phyloP scores from a whole-genome alignment of 179 eudicot species.

The Spinacia oleracea region DNA sequence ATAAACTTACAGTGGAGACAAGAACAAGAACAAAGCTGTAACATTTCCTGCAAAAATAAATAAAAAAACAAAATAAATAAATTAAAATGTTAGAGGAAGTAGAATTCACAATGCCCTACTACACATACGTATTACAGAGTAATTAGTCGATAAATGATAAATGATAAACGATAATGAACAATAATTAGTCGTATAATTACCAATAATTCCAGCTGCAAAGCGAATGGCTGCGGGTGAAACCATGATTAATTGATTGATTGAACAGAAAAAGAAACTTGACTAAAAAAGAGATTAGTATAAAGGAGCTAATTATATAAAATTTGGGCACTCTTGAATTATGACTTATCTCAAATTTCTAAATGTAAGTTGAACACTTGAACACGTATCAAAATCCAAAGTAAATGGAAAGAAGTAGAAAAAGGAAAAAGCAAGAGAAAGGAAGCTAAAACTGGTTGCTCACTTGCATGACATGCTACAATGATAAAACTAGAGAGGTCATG shows the following conservation, averaged over 20 bases:
- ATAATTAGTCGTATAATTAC: constrained; percentile 11
- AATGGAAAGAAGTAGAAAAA: background rate
- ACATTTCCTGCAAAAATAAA: constrained; percentile 32
- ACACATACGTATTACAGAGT: background rate
- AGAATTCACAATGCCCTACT: background rate
- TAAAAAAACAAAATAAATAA: background rate
- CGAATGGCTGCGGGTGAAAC: constrained; percentile 25
- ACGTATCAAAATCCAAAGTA: constrained; percentile 17
- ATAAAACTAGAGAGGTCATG: constrained; percentile 22
- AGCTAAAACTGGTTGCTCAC: constrained; percentile 28
- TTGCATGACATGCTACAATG: constrained; percentile 26
- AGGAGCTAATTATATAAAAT: background rate
- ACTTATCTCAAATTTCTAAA: constrained; percentile 1
- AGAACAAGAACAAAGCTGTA: constrained; percentile 35
- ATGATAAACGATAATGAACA: background rate
- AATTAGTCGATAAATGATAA: background rate
- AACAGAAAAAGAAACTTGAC: background rate
- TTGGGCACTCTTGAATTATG: background rate
- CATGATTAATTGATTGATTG: constrained; percentile 19
- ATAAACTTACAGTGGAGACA: constrained; percentile 43
- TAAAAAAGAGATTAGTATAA: background rate
- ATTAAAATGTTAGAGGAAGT: background rate
- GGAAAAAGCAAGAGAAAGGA: background rate
- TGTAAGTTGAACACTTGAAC: background rate
- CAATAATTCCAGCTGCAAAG: constrained; percentile 39